Percentiles rank a stretch among this genome's conserved stretches.
phyloP scores from a whole-genome alignment of 148 eudicot species.

The Vaccinium corymbosum region DNA sequence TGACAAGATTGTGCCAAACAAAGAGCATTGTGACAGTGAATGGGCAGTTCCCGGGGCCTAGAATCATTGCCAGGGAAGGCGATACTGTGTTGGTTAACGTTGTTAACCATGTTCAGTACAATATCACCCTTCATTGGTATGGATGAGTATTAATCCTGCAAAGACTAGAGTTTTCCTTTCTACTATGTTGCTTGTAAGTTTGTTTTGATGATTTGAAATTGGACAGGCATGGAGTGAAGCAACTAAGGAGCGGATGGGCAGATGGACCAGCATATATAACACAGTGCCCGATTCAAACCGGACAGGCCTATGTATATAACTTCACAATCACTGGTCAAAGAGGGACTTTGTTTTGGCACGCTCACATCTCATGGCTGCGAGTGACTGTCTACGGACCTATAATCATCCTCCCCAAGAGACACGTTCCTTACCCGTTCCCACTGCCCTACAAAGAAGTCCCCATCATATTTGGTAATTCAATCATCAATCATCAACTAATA shows the following conservation, averaged over 20 bases:
- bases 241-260: constrained; percentile 57
- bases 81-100: constrained; percentile 39
- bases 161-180: not conserved
- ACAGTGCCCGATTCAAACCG: constrained; percentile 60
- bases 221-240: constrained; percentile 51
- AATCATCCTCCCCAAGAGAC: constrained; percentile 43
- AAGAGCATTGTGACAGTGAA: constrained; percentile 54
- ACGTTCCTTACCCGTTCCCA: constrained; percentile 39
- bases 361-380: constrained; percentile 58
- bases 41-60: constrained; percentile 55
- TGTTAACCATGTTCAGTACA: constrained; percentile 39
- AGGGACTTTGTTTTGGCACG: constrained; percentile 59
- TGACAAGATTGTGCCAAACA: constrained; percentile 52
- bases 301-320: constrained; percentile 51
- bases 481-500: not conserved
- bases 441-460: constrained; percentile 56
- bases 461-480: constrained; percentile 39
- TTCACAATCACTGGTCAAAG: constrained; percentile 48
- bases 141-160: not conserved
- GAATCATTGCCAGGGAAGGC: constrained; percentile 45
- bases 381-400: constrained; percentile 48
- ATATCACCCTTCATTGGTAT: constrained; percentile 51
- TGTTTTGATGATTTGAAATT: not conserved
- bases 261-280: constrained; percentile 63
- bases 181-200: not conserved